phyloP scores from a whole-genome alignment of 768 basidiomycete genomes.

The Melanogaster broomeanus region DNA sequence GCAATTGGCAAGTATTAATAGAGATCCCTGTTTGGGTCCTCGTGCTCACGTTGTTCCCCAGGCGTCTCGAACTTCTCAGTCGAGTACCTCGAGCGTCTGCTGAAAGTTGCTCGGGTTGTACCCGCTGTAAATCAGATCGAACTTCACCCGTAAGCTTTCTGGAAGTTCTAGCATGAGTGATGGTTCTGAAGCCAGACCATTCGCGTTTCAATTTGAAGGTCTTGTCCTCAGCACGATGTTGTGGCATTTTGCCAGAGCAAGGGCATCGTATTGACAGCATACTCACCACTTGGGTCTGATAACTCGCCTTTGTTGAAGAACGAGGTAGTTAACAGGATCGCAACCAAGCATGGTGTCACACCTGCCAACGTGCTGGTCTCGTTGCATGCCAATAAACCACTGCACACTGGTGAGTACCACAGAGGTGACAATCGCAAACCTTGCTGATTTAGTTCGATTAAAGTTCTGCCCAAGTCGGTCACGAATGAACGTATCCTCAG shows the following conservation, averaged over 20 bases:
- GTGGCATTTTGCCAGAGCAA: conserved; percentile 59
- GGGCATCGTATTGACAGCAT: conserved; percentile 74
- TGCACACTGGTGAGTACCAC: conserved; percentile 45
- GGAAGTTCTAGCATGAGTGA: neutral
- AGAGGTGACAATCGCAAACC: neutral
- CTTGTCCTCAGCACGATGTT: conserved; percentile 67
- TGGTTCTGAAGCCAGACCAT: neutral
- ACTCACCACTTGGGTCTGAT: conserved; percentile 78
- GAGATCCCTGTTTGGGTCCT: neutral
- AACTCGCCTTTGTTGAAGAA: conserved; percentile 67
- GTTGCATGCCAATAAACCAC: conserved; percentile 67
- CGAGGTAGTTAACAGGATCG: conserved; percentile 59
- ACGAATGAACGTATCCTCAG: conserved; percentile 63
- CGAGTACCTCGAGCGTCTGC: conserved; percentile 59
- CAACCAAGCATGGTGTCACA: conserved; percentile 56
- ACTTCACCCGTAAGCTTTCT: conserved; percentile 60
- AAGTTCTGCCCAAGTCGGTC: conserved; percentile 78
- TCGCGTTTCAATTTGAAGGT: conserved; percentile 37
- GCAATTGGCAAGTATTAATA: conserved; percentile 72
- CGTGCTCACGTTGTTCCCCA: conserved; percentile 17
- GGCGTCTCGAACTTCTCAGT: conserved; percentile 75
- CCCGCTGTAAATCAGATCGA: conserved; percentile 85
- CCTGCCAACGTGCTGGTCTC: conserved; percentile 73
- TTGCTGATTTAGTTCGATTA: conserved; percentile 10
- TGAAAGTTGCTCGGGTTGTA: conserved; percentile 53